Evolutionary conservation across 148 eudicot genomes (phyloP).

Genomic region (Persicaria maculosa): DNA sequence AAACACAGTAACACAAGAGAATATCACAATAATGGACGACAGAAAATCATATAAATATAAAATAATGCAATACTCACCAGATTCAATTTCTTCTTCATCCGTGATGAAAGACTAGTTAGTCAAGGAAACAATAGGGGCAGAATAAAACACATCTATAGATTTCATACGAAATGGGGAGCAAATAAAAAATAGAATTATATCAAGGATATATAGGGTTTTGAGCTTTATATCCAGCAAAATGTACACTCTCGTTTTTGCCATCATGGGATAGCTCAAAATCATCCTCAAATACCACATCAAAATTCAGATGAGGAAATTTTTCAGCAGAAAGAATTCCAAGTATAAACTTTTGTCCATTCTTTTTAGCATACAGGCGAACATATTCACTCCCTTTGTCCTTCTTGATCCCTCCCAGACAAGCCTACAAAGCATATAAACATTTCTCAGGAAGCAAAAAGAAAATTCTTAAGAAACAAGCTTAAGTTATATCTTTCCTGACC

Average conservation of each 20-base stretch:
- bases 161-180: background rate
- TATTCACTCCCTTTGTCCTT: constrained; percentile 42
- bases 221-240: constrained; percentile 56
- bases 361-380: constrained; percentile 42
- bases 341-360: constrained; percentile 44
- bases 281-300: constrained; percentile 60
- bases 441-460: background rate
- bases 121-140: constrained; percentile 15
- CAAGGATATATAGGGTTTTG: constrained; percentile 43
- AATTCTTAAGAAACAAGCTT: background rate
- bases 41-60: background rate
- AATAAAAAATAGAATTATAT: background rate
- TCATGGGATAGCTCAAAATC: constrained; percentile 68
- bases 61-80: constrained; percentile 23
- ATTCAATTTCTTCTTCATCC: constrained; percentile 19
- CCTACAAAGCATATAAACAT: constrained; percentile 29
- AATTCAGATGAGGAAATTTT: constrained; percentile 49
- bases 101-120: constrained; percentile 18
- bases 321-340: constrained; percentile 55
- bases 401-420: constrained; percentile 55
- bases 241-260: constrained; percentile 67
- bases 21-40: background rate
- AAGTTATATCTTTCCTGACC: background rate
- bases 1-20: constrained; percentile 1
- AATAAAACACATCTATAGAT: background rate